A percentile compares a stretch with the other conserved stretches of the same genome.
Conservation (phyloP, 2,329 filamentous ascomycete species). For the Drechslerella coelobrocha region DNA sequence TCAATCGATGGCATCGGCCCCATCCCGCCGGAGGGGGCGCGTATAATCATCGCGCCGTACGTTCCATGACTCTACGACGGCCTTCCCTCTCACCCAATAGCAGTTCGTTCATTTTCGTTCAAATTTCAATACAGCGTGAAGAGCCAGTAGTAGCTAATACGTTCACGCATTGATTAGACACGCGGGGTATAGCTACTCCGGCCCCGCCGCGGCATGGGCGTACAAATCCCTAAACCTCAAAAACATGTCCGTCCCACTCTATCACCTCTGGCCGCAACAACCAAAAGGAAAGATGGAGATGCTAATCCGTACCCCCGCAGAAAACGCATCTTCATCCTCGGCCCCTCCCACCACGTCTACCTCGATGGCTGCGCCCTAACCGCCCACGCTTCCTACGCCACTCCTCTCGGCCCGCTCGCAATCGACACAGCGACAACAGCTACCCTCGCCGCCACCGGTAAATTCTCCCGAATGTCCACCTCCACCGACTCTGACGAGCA, state of each 20-base stretch:
- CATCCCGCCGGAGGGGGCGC: conserved; percentile 62
- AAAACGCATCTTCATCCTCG: conserved; percentile 89
- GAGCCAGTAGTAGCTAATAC: conserved; percentile 3
- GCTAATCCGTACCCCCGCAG: conserved; percentile 57
- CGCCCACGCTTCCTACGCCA: conserved; percentile 72
- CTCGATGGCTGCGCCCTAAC: conserved; percentile 79
- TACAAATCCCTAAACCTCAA: conserved; percentile 87
- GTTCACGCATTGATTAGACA: conserved; percentile 67
- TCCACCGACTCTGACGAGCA: conserved; percentile 81
- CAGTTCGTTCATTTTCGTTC: no score
- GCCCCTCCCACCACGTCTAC: conserved; percentile 88
- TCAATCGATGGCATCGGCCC: conserved; percentile 68
- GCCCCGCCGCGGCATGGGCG: conserved; percentile 89
- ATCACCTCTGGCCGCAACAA: conserved; percentile 21
- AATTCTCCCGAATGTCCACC: conserved; percentile 70
- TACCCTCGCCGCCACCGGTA: conserved; percentile 60
- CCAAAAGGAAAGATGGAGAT: conserved; percentile 6
- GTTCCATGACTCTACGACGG: conserved; percentile 35
- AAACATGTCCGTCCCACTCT: conserved; percentile 64
- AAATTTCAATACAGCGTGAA: conserved; percentile 54
- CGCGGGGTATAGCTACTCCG: conserved; percentile 91
- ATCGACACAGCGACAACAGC: conserved; percentile 68
- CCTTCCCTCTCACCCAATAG: no score
- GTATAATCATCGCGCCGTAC: conserved; percentile 91
- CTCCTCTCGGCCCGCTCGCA: conserved; percentile 73